Percentiles rank a stretch among this genome's conserved stretches.
These are phyloP conservation scores for Chlamydomonas sphaeroides DNA, from an alignment of 139 green algal species.

Conservation along the genomic window DNA sequence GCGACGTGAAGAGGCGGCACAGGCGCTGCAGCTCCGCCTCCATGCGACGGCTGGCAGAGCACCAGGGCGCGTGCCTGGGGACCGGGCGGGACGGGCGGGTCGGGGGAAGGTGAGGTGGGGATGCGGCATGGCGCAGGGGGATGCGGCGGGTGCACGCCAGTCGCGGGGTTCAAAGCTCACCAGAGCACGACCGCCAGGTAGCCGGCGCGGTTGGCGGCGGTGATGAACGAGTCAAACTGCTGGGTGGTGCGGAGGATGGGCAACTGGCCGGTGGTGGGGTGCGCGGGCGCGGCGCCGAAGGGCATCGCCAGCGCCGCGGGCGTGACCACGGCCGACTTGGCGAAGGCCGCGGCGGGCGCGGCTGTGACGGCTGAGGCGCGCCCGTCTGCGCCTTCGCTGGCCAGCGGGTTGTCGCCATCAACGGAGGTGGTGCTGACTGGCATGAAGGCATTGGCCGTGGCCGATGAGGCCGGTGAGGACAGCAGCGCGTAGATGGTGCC, in stretches of 20 bases:
- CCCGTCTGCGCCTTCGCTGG: background rate
- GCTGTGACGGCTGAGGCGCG: background rate
- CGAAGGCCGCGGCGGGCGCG: background rate
- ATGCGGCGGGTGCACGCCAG: too few relatives aligned
- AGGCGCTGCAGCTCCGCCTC: background rate
- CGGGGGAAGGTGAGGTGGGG: too few relatives aligned
- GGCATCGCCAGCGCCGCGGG: background rate
- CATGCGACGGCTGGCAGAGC: background rate
- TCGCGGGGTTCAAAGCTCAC: too few relatives aligned
- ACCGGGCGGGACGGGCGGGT: too few relatives aligned
- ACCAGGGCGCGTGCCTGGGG: slow-evolving; percentile 25
- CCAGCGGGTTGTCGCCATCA: too few relatives aligned
- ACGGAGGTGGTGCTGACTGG: background rate
- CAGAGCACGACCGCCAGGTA: slow-evolving; percentile 31
- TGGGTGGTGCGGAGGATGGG: background rate
- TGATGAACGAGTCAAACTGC: slow-evolving; percentile 17
- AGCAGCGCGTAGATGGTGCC: slow-evolving; percentile 17
- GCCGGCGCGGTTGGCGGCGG: slow-evolving; percentile 8
- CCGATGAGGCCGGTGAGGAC: background rate
- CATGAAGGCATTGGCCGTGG: background rate
- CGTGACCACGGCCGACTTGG: background rate
- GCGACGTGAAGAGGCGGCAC: background rate
- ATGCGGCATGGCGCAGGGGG: too few relatives aligned
- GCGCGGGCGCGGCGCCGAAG: background rate
- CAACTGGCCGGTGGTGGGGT: background rate